Evolutionary conservation across 257 asterid species (phyloP), one percentile per base, ranked within the genome.

Genomic region (Rehmannia glutinosa): DNA sequence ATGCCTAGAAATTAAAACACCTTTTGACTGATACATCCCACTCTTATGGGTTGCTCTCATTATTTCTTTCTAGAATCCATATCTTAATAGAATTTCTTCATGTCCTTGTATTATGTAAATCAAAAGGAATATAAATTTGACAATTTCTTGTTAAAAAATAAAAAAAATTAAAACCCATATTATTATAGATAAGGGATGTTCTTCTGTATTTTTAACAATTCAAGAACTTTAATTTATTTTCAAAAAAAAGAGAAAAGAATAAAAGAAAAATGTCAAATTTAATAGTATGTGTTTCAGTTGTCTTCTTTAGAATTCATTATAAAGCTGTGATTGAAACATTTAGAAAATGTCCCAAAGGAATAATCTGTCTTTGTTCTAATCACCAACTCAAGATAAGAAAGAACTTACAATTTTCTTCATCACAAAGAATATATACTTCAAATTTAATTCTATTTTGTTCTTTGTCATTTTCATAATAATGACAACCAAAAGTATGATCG

Each of bases 381-480:
- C 71, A 67, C 64, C 67, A 71, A 41, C 73, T 62, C 67, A 56
- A 75, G 83, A 75, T 75, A 71, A 75, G 80, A 66, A 54, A 33
- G 75, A 75, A 79, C 73, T 75, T 62, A 55, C 32, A 32, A 51
- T 74, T 57, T 63, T 72, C 49, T 68, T 49, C 30, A 21, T 42
- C 49, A 28, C 24, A 63, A 23, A 51, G 82, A 63, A 68, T 73
- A 63, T 62, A 56, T 77, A 39, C 82, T 62, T 58, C 23, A 55
- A 64, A 61, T 39, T 73, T 33, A 76, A 64, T 69, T 68, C 55
- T 24, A 58, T 17, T 73, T 73, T 47, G 50, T 61, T 71, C 16
- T 56, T 57, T 69, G 77, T 69, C 73, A 17, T 65, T 65, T 38
- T 65, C 72, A 45, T 65, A 65, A 76, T 61, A 76, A 65, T 70